Evolutionary conservation across 2,329 filamentous ascomycete genomes (phyloP), one percentile per base, ranked within the genome.

Genomic region (Nothophaeocryptopus gaeumannii): DNA sequence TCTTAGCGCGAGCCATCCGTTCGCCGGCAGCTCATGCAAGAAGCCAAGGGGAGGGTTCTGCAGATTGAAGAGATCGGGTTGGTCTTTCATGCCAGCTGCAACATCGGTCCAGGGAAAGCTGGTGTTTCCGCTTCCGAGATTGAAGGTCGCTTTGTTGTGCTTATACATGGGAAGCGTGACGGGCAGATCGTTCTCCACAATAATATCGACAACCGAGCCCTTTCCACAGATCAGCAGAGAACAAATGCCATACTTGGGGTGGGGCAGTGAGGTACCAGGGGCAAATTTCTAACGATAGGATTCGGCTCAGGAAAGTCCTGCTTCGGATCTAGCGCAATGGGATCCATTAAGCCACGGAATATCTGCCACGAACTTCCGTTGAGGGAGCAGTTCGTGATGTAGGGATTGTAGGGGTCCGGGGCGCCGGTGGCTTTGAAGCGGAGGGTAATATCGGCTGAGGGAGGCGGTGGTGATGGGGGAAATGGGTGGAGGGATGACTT

Each of bases 291-390:
- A 10, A 58, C 52, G 29, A 53, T 33, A 3, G 56, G 56, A 41
- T 55, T 50, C 7, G 56, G 54, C n/a, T 50, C 42, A 11, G 37
- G 39, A 29, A 56, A 48, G 16, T 52, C 47, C 16, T 49, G 37
- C 10, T 44, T 34, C 5, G 52, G 49, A 10, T 44, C 11, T 12
- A 57, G 40, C 11, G 50, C 42, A 8, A 58, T 35, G 8, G 56
- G 56, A 11, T 47, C 32, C 36, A 53, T 47, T 8, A 58, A 53
- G 2, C 38, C 56, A 10, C 56, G 54, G 40, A 53, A 58, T 8
- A 55, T 40, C 39, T 58, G 56, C 56, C 56, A 58, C 3, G 56
- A 49, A n/a, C 45, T 31, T 7, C 56, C 56, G 33, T 58, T 58
- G 8, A 58, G 54, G n/a, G 54, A 54, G 51, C 51, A 58, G 31